Percentiles rank a stretch among this genome's conserved stretches.
Evolutionary conservation across 768 basidiomycete species (phyloP).

Genomic region (Auricularia sp.): DNA sequence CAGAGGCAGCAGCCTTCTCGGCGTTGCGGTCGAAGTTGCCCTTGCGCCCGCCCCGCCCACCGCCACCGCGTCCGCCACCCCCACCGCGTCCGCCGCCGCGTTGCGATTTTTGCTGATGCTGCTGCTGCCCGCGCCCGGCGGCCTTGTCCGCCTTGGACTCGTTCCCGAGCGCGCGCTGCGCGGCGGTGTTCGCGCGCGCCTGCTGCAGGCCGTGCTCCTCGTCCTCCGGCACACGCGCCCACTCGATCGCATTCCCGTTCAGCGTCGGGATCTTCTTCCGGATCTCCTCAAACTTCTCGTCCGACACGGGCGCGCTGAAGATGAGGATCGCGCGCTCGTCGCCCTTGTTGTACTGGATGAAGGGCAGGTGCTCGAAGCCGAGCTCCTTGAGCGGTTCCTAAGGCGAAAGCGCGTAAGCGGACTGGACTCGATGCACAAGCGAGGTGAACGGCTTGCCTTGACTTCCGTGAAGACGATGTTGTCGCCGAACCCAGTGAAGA

Average conservation of each 20-base stretch:
- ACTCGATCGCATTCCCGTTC: slow-evolving; percentile 53
- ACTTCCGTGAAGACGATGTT: slow-evolving; percentile 56
- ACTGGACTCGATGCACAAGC: background rate
- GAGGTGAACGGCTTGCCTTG: slow-evolving; percentile 27
- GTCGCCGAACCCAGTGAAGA: slow-evolving; percentile 48
- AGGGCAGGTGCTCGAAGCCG: slow-evolving; percentile 36
- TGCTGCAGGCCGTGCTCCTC: slow-evolving; percentile 65
- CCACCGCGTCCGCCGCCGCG: slow-evolving; percentile 31
- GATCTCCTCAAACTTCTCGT: slow-evolving; percentile 64
- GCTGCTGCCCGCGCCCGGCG: slow-evolving; percentile 35
- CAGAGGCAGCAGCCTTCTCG: slow-evolving; percentile 11
- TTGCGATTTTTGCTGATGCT: no score
- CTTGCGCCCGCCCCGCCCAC: slow-evolving; percentile 18
- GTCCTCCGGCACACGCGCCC: slow-evolving; percentile 57
- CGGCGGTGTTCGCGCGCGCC: slow-evolving; percentile 62
- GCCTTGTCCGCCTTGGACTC: slow-evolving; percentile 26
- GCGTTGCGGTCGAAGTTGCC: slow-evolving; percentile 7
- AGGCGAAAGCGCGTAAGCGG: slow-evolving; percentile 3
- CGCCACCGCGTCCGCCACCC: slow-evolving; percentile 22
- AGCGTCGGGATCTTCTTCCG: slow-evolving; percentile 56
- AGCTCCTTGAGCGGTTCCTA: slow-evolving; percentile 37
- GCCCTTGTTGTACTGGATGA: slow-evolving; percentile 38
- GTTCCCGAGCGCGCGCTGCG: slow-evolving; percentile 34
- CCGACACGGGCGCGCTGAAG: slow-evolving; percentile 55
- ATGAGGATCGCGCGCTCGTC: slow-evolving; percentile 39